A percentile compares a stretch with the other conserved stretches of the same genome.
phyloP scores from a whole-genome alignment of 116 monocot genomes.

The Dioscorea cayenensis region DNA sequence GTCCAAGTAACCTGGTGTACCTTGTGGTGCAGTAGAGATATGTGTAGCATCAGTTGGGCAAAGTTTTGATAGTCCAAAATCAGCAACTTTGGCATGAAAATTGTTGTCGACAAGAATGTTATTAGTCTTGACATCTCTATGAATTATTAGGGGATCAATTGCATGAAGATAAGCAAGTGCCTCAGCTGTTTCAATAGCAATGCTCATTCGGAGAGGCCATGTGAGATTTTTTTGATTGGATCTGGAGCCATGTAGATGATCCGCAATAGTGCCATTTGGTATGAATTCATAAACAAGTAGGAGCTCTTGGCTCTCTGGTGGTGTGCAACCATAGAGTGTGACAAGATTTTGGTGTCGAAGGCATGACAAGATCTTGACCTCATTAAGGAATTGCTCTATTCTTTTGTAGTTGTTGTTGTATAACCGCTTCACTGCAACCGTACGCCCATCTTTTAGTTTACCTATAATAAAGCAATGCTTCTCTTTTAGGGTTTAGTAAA shows the following conservation, averaged over 20 bases:
- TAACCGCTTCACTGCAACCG: slow-evolving; percentile 69
- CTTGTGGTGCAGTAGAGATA: slow-evolving; percentile 86
- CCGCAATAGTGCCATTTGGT: slow-evolving; percentile 72
- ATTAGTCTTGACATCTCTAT: slow-evolving; percentile 75
- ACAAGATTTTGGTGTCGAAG: slow-evolving; percentile 81
- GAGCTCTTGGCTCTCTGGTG: slow-evolving; percentile 52
- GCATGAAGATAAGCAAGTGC: slow-evolving; percentile 65
- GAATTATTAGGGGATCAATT: slow-evolving; percentile 66
- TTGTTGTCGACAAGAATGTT: slow-evolving; percentile 68
- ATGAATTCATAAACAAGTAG: slow-evolving; percentile 80
- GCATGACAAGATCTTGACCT: slow-evolving; percentile 55
- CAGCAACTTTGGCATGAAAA: slow-evolving; percentile 77
- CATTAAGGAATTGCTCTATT: slow-evolving; percentile 67
- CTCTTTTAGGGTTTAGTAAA: no score
- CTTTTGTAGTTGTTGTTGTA: slow-evolving; percentile 56
- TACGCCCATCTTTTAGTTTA: slow-evolving; percentile 56
- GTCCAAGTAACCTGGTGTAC: slow-evolving; percentile 85
- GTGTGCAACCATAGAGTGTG: slow-evolving; percentile 70
- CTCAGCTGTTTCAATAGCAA: slow-evolving; percentile 62
- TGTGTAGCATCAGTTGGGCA: slow-evolving; percentile 68
- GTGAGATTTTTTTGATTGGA: slow-evolving; percentile 24
- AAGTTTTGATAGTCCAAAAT: slow-evolving; percentile 79
- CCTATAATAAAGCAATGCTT: slow-evolving; percentile 13
- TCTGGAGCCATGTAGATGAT: slow-evolving; percentile 65
- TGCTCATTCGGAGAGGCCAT: slow-evolving; percentile 48